phyloP scores from a whole-genome alignment of 768 basidiomycete species.

The Boletellus sp. region DNA sequence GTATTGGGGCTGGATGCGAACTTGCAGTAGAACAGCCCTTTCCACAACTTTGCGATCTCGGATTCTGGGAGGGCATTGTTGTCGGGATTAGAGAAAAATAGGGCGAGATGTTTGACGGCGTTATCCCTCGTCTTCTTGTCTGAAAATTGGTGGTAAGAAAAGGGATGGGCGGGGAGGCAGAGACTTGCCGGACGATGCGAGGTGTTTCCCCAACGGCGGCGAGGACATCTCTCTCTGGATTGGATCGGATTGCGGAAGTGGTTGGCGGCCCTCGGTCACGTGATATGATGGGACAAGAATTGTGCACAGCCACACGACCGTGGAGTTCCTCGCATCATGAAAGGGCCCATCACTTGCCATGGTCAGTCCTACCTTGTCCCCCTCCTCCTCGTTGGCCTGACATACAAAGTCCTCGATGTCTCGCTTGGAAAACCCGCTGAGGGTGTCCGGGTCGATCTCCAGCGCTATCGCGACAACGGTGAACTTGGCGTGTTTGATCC shows the following conservation, averaged over 20 bases:
- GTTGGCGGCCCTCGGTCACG: conserved; percentile 2
- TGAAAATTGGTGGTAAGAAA: conserved; percentile 25
- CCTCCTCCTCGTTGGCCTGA: not conserved
- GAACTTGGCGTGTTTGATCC: conserved; percentile 46
- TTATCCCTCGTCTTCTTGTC: conserved; percentile 93
- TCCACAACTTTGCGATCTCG: conserved; percentile 94
- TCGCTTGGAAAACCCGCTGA: conserved; percentile 78
- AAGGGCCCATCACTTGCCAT: conserved; percentile 90
- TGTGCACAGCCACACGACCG: too few relatives aligned
- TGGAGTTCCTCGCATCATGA: too few relatives aligned
- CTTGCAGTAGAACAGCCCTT: conserved; percentile 95
- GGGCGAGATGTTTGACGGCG: conserved; percentile 74
- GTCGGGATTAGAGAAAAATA: conserved; percentile 69
- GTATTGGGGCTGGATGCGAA: not conserved
- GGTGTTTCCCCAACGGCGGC: conserved; percentile 80
- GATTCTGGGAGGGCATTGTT: conserved; percentile 57
- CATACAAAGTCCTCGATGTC: conserved; percentile 71
- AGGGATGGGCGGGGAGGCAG: not conserved
- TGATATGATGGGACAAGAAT: too few relatives aligned
- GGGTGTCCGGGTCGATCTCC: conserved; percentile 62
- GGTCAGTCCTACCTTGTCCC: conserved; percentile 41
- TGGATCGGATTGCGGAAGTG: conserved; percentile 21
- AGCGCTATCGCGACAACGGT: conserved; percentile 41
- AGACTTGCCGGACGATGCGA: conserved; percentile 82
- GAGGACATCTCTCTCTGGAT: conserved; percentile 31